Evolutionary conservation across 208 protist genomes (phyloP).

Genomic region (Leishmania aethiopica): DNA sequence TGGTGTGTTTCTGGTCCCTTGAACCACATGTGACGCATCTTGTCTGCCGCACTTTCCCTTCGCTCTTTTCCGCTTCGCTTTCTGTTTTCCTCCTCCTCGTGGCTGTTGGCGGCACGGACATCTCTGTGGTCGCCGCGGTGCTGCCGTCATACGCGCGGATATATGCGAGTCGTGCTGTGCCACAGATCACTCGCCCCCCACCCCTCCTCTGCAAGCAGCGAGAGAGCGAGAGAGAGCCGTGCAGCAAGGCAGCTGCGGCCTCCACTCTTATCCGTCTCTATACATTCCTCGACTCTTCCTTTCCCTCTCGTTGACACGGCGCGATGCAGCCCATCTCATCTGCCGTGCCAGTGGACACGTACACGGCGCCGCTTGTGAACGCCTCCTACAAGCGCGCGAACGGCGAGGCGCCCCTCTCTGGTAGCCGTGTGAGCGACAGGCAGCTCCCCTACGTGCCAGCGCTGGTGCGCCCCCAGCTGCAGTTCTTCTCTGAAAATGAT

Average conservation of each 20-base stretch:
- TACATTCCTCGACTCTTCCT: neutral
- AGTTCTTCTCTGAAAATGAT: slow-evolving; percentile 34
- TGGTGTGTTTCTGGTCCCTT: neutral
- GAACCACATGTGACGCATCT: neutral
- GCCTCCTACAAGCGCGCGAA: slow-evolving; percentile 26
- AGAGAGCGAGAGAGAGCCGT: neutral
- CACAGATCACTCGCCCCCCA: neutral
- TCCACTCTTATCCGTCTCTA: neutral
- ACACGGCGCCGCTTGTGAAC: slow-evolving; percentile 19
- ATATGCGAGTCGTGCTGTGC: neutral
- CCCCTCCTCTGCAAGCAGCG: neutral
- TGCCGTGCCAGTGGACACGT: slow-evolving; percentile 26
- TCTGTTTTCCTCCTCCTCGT: neutral
- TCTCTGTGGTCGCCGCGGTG: neutral
- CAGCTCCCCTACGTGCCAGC: slow-evolving; percentile 35
- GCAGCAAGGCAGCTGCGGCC: neutral
- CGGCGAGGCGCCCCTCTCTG: slow-evolving; percentile 15
- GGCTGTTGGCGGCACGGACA: neutral
- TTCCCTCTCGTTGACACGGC: neutral
- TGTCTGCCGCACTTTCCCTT: neutral
- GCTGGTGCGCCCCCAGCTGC: slow-evolving; percentile 49
- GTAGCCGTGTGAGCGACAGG: neutral
- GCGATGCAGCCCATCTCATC: slow-evolving; percentile 24
- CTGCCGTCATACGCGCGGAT: neutral
- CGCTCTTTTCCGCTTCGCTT: neutral